Conservation (phyloP, 176 grass and related monocot species). For the Saccharum officinarum region DNA sequence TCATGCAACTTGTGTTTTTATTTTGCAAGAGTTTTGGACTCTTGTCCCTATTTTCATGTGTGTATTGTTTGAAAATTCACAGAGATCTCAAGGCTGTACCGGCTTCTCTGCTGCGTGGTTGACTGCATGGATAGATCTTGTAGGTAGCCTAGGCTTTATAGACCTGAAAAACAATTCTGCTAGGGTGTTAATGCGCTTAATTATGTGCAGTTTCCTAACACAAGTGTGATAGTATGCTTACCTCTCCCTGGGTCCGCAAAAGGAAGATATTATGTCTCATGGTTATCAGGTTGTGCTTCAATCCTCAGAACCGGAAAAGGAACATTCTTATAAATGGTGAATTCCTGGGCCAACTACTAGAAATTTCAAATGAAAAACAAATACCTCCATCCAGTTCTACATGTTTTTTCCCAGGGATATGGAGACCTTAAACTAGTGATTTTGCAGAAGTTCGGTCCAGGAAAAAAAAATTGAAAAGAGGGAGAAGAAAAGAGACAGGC, state of each 20-base stretch:
- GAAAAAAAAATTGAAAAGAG: not conserved
- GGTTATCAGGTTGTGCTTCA: slow-evolving; percentile 44
- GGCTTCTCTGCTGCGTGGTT: slow-evolving; percentile 23
- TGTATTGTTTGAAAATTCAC: slow-evolving; percentile 35
- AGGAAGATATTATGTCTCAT: slow-evolving; percentile 27
- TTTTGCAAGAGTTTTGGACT: slow-evolving; percentile 46
- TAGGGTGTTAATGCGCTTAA: slow-evolving; percentile 41
- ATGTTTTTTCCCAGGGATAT: not conserved
- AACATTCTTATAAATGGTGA: not conserved
- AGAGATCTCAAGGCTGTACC: slow-evolving; percentile 31
- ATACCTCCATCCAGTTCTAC: not conserved
- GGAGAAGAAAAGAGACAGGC: slow-evolving; percentile 23
- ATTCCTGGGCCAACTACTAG: not conserved
- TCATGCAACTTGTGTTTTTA: slow-evolving; percentile 39
- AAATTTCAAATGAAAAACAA: slow-evolving; percentile 23
- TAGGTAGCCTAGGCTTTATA: slow-evolving; percentile 35
- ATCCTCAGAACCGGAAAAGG: not conserved
- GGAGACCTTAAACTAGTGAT: slow-evolving; percentile 20
- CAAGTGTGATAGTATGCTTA: slow-evolving; percentile 42
- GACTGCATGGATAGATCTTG: slow-evolving; percentile 35
- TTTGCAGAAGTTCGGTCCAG: slow-evolving; percentile 13
- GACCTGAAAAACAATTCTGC: slow-evolving; percentile 29
- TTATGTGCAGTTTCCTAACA: slow-evolving; percentile 40
- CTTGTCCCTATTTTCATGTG: slow-evolving; percentile 44
- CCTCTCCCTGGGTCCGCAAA: slow-evolving; percentile 26